Evolutionary conservation across 2,329 filamentous ascomycete genomes (phyloP).

Genomic region (Sordariomycetes sp.): DNA sequence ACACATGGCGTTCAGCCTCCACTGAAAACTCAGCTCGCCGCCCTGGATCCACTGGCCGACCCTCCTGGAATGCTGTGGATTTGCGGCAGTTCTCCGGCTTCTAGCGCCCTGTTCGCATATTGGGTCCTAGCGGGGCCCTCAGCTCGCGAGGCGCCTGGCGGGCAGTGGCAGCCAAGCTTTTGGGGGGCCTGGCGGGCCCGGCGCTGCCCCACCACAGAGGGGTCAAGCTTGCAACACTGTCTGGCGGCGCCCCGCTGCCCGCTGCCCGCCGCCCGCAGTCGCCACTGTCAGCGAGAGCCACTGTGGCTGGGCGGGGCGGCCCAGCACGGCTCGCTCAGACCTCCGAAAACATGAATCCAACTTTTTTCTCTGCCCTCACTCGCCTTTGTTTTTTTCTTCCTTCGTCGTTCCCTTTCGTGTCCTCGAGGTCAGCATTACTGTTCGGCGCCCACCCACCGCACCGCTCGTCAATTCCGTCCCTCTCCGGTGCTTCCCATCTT

Average conservation of each 20-base stretch:
- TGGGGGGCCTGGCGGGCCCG: not conserved
- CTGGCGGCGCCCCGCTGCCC: not conserved
- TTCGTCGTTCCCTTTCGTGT: constrained; percentile 1
- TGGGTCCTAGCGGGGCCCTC: not conserved
- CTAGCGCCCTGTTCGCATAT: not conserved
- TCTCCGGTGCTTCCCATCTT: constrained; percentile 4
- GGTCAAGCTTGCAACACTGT: not conserved
- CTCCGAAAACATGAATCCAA: constrained; percentile 3
- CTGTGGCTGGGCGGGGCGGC: not conserved
- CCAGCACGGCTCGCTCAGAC: constrained; percentile 2
- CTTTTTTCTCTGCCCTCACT: not conserved
- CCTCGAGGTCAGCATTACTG: constrained; percentile 6
- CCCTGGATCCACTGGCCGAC: not conserved
- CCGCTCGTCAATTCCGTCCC: constrained; percentile 3
- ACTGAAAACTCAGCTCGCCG: not conserved
- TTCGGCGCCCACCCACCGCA: not conserved
- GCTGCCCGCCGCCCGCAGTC: not conserved
- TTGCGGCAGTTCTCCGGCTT: not conserved
- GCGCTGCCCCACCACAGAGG: not conserved
- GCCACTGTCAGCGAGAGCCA: not conserved
- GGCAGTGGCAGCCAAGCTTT: not conserved
- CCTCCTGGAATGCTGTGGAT: not conserved
- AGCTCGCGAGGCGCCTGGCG: not conserved
- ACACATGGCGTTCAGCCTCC: not conserved
- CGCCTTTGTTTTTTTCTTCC: constrained; percentile 6